Evolutionary conservation across 257 asterid species (phyloP).

Genomic region (Vinca minor): DNA sequence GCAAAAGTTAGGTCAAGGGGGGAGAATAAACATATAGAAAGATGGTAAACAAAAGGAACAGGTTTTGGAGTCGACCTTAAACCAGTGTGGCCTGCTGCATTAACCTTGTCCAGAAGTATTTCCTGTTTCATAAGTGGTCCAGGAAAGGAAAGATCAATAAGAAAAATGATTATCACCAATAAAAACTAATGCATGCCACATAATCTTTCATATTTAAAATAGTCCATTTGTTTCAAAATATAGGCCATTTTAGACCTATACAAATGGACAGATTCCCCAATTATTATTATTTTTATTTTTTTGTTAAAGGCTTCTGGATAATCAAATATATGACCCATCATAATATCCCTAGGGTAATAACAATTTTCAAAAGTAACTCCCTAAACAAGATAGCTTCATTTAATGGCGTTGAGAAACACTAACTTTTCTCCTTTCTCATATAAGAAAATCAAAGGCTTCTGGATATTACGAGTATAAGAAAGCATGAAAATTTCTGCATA

Average conservation of each 20-base stretch:
- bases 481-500: constrained; percentile 11
- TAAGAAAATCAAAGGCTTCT: not conserved
- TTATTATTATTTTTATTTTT: too few species aligned
- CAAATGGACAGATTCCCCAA: too few species aligned
- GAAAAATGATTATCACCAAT: not conserved
- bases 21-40: not conserved
- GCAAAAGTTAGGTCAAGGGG: not conserved
- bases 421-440: not conserved
- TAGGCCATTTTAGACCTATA: too few species aligned
- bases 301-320: too few species aligned
- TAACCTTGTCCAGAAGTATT: constrained; percentile 56
- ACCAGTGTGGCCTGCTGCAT: constrained; percentile 32
- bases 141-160: not conserved
- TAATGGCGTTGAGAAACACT: too few species aligned
- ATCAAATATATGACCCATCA: too few species aligned
- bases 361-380: too few species aligned
- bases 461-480: constrained; percentile 5
- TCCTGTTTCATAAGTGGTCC: constrained; percentile 49
- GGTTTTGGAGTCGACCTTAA: constrained; percentile 56
- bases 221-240: too few species aligned
- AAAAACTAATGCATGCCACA: not conserved
- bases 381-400: too few species aligned
- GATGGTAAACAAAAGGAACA: not conserved
- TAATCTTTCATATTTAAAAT: not conserved
- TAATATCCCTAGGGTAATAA: too few species aligned